phyloP scores from a whole-genome alignment of 768 basidiomycete species.

The Pluteus cervinus region DNA sequence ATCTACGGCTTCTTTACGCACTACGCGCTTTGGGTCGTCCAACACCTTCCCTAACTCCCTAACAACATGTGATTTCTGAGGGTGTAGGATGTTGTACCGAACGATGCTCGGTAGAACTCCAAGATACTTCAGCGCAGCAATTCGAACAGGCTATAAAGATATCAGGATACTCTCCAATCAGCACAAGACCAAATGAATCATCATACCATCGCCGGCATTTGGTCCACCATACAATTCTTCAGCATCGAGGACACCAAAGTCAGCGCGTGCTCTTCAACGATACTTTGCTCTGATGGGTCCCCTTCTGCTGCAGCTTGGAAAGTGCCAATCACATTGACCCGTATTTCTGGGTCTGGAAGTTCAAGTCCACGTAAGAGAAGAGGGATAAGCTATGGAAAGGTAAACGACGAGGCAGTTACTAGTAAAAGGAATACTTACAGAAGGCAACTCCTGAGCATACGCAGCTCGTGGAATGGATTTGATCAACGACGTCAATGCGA shows the following conservation, averaged over 20 bases:
- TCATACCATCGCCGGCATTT: slow-evolving; percentile 53
- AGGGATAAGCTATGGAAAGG: slow-evolving; percentile 65
- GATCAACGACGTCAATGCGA: slow-evolving; percentile 79
- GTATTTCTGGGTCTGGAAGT: slow-evolving; percentile 65
- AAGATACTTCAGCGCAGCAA: slow-evolving; percentile 70
- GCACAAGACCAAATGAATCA: not conserved
- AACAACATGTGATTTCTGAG: slow-evolving; percentile 67
- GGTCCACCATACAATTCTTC: slow-evolving; percentile 45
- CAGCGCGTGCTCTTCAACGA: slow-evolving; percentile 63
- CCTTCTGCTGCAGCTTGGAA: slow-evolving; percentile 66
- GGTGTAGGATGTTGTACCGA: slow-evolving; percentile 80
- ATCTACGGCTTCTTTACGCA: slow-evolving; percentile 86
- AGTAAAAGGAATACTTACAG: slow-evolving; percentile 28
- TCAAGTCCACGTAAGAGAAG: slow-evolving; percentile 82
- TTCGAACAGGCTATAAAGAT: slow-evolving; percentile 75
- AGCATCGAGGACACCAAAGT: slow-evolving; percentile 71
- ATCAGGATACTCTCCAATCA: not conserved
- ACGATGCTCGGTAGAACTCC: slow-evolving; percentile 68
- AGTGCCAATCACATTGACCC: slow-evolving; percentile 75
- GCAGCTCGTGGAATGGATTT: slow-evolving; percentile 72
- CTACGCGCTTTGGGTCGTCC: slow-evolving; percentile 84
- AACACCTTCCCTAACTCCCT: slow-evolving; percentile 68
- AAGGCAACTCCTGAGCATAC: slow-evolving; percentile 63
- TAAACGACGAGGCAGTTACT: not conserved
- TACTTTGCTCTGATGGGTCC: slow-evolving; percentile 36